A percentile compares a stretch with the other conserved stretches of the same genome.
phyloP scores from a whole-genome alignment of 768 basidiomycete species.

The Lactarius akahatsu region DNA sequence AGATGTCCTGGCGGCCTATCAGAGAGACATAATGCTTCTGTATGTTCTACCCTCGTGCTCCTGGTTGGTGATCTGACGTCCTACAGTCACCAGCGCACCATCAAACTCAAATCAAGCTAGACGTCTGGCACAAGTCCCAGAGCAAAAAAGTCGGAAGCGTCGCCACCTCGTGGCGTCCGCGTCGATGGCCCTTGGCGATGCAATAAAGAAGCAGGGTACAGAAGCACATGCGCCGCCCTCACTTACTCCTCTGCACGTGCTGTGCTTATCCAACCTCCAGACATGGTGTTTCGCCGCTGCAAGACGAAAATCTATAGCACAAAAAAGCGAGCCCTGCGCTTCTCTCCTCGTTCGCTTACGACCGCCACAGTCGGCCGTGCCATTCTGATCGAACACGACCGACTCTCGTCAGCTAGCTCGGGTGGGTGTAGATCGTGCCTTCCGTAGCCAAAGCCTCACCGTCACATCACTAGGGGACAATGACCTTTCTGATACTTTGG shows the following conservation, averaged over 20 bases:
- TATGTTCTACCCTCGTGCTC: constrained; percentile 36
- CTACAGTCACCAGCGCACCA: constrained; percentile 42
- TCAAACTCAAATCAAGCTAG: constrained; percentile 49
- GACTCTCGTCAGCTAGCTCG: constrained; percentile 15
- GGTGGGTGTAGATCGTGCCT: not conserved
- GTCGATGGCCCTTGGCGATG: constrained; percentile 51
- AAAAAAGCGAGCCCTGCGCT: constrained; percentile 22
- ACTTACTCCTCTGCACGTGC: not conserved
- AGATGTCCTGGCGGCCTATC: constrained; percentile 68
- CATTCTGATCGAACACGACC: constrained; percentile 9
- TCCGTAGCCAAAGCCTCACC: not conserved
- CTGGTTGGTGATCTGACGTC: not conserved
- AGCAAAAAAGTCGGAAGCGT: constrained; percentile 63
- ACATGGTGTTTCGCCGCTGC: constrained; percentile 20
- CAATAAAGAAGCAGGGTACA: constrained; percentile 48
- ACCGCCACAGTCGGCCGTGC: constrained; percentile 12
- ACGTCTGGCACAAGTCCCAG: constrained; percentile 55
- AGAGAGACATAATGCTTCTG: constrained; percentile 54
- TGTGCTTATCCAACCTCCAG: constrained; percentile 5
- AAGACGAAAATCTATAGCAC: constrained; percentile 20
- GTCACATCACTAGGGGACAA: not conserved
- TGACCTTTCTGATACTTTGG: constrained; percentile 25
- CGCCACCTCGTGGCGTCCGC: constrained; percentile 54
- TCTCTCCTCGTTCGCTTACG: constrained; percentile 25
- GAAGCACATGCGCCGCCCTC: constrained; percentile 43